A percentile compares a stretch with the other conserved stretches of the same genome.
These are phyloP conservation scores for Plasmodium coatneyi DNA, from an alignment of 169 alveolate genomes.

Conservation along the genomic window DNA sequence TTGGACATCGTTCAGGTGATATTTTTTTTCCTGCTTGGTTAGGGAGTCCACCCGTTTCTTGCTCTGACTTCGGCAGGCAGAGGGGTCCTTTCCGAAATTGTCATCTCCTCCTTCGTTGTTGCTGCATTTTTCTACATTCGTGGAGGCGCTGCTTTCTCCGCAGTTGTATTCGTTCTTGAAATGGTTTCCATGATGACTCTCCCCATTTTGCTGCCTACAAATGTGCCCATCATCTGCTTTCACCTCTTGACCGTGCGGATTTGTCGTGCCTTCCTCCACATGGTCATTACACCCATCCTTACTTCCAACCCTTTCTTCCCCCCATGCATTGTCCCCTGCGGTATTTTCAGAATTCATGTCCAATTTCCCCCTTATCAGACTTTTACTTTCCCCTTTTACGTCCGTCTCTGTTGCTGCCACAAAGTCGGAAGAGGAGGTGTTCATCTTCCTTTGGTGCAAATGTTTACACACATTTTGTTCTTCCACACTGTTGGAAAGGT, in stretches of 20 bases:
- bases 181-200: background rate
- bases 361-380: background rate
- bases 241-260: background rate
- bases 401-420: background rate
- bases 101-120: background rate
- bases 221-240: background rate
- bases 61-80: background rate
- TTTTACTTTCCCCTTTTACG: background rate
- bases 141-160: slow-evolving; percentile 11
- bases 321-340: background rate
- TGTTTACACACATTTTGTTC: background rate
- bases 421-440: background rate
- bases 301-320: background rate
- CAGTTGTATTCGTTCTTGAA: background rate
- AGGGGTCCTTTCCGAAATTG: background rate
- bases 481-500: background rate
- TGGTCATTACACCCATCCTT: background rate
- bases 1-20: background rate
- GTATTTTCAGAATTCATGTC: background rate
- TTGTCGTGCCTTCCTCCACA: background rate
- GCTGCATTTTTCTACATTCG: background rate
- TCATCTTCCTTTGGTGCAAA: background rate
- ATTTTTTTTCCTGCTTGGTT: background rate
- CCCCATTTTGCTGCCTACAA: background rate
- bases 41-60: background rate